phyloP scores from a whole-genome alignment of 1,284 basidiomycete species.

The Melampsora americana region DNA sequence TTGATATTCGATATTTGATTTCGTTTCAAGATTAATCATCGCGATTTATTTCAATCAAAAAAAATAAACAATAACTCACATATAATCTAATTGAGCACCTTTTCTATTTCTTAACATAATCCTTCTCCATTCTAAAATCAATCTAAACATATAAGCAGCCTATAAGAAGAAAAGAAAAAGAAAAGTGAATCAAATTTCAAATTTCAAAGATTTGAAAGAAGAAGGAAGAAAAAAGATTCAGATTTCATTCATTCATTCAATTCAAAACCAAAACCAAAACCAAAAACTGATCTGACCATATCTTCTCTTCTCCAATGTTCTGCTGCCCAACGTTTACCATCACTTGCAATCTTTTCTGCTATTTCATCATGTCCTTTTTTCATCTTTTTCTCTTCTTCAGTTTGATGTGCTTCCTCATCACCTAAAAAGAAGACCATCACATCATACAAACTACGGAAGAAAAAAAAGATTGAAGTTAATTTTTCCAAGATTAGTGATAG shows the following conservation, averaged over 20 bases:
- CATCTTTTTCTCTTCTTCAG: neutral
- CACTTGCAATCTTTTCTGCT: slow-evolving; percentile 39
- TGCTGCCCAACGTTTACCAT: slow-evolving; percentile 36
- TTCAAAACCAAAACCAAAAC: too few species aligned
- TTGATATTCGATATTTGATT: too few species aligned
- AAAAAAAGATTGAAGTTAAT: neutral
- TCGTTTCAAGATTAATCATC: too few species aligned
- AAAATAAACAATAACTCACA: too few species aligned
- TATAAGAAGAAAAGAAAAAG: slow-evolving; percentile 1
- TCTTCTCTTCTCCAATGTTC: slow-evolving; percentile 42
- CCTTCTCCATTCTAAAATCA: slow-evolving; percentile 37
- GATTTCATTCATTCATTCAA: too few species aligned
- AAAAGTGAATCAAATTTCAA: too few species aligned
- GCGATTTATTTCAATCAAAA: too few species aligned
- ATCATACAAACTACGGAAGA: slow-evolving; percentile 24
- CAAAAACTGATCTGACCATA: too few species aligned
- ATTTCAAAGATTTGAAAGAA: too few species aligned
- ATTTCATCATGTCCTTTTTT: slow-evolving; percentile 29
- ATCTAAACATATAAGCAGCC: slow-evolving; percentile 39
- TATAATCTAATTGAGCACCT: neutral
- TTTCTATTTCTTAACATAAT: slow-evolving; percentile 27
- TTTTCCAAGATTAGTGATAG: too few species aligned
- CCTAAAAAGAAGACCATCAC: slow-evolving; percentile 39
- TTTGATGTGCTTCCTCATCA: neutral
- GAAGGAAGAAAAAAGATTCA: too few species aligned